A percentile compares a stretch with the other conserved stretches of the same genome.
These are phyloP conservation scores for Termitomyces sp. DNA, from an alignment of 768 basidiomycete species.

Conservation along the genomic window DNA sequence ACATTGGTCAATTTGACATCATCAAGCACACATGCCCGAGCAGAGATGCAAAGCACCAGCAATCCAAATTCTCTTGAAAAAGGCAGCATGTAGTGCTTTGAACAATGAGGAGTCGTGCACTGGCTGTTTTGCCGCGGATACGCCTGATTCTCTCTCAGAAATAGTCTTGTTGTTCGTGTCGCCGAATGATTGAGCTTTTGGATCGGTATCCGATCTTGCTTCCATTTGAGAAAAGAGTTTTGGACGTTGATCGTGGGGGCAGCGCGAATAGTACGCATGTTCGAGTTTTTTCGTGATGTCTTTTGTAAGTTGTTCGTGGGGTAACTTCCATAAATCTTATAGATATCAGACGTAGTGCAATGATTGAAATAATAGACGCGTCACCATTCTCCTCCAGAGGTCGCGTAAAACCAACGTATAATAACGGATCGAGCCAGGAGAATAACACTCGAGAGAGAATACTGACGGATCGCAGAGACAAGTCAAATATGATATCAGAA, in stretches of 20 bases:
- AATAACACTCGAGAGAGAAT: slow-evolving; percentile 34
- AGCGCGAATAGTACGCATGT: slow-evolving; percentile 35
- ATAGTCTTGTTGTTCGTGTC: background rate
- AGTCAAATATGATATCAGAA: background rate
- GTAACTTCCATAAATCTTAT: slow-evolving; percentile 43
- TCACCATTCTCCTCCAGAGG: slow-evolving; percentile 45
- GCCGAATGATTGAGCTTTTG: background rate
- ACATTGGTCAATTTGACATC: background rate
- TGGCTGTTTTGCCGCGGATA: background rate
- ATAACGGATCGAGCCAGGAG: slow-evolving; percentile 40
- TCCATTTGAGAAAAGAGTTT: background rate
- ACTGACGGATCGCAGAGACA: slow-evolving; percentile 12
- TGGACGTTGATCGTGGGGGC: slow-evolving; percentile 34
- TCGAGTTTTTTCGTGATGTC: slow-evolving; percentile 33
- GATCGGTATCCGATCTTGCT: background rate
- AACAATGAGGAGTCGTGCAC: slow-evolving; percentile 44
- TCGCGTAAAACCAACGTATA: slow-evolving; percentile 42
- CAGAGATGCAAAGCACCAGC: slow-evolving; percentile 42
- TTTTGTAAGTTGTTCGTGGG: slow-evolving; percentile 24
- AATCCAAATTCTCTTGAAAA: slow-evolving; percentile 39
- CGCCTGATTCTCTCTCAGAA: background rate
- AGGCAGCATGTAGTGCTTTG: slow-evolving; percentile 39
- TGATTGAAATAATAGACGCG: background rate
- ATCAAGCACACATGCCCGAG: slow-evolving; percentile 23
- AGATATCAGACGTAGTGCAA: background rate